These are phyloP conservation scores for Penicillium sp. DNA, from an alignment of 2,329 filamentous ascomycete species.

Conservation along the genomic window DNA sequence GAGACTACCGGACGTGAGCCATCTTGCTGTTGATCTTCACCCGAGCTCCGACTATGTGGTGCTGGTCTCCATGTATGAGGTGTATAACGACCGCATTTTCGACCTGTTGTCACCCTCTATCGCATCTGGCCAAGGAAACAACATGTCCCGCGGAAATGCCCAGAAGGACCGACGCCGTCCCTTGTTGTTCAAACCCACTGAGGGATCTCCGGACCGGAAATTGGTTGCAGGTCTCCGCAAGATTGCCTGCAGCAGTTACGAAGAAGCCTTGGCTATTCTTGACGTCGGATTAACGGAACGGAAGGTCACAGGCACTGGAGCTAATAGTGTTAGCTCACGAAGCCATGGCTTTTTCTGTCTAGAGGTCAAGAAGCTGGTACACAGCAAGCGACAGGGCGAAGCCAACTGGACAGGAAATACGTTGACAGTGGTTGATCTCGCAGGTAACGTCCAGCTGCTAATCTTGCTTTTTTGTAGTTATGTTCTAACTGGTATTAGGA, in stretches of 20 bases:
- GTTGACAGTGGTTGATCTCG: slow-evolving; percentile 87
- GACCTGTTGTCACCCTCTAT: slow-evolving; percentile 71
- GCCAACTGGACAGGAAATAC: slow-evolving; percentile 73
- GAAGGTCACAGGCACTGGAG: slow-evolving; percentile 84
- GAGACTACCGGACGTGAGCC: slow-evolving; percentile 71
- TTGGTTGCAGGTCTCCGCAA: slow-evolving; percentile 91
- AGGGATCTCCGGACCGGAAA: slow-evolving; percentile 85
- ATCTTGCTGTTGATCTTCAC: slow-evolving; percentile 67
- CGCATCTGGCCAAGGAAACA: slow-evolving; percentile 44
- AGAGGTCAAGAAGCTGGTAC: slow-evolving; percentile 80
- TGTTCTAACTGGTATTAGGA: slow-evolving; percentile 37
- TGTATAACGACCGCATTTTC: slow-evolving; percentile 98
- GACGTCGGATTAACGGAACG: slow-evolving; percentile 87
- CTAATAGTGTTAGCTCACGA: slow-evolving; percentile 87
- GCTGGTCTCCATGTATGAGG: slow-evolving; percentile 96
- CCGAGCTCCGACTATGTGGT: slow-evolving; percentile 78
- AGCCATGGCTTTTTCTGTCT: slow-evolving; percentile 97
- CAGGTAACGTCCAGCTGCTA: slow-evolving; percentile 55
- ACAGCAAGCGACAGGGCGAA: slow-evolving; percentile 52
- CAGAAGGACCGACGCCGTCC: slow-evolving; percentile 75
- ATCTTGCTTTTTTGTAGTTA: background rate
- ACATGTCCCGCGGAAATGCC: slow-evolving; percentile 47
- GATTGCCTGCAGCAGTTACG: slow-evolving; percentile 77
- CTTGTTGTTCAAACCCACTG: slow-evolving; percentile 88
- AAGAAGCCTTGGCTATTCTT: slow-evolving; percentile 84